Conservation (phyloP, 768 basidiomycete species). For the Phanerochaete carnosa region DNA sequence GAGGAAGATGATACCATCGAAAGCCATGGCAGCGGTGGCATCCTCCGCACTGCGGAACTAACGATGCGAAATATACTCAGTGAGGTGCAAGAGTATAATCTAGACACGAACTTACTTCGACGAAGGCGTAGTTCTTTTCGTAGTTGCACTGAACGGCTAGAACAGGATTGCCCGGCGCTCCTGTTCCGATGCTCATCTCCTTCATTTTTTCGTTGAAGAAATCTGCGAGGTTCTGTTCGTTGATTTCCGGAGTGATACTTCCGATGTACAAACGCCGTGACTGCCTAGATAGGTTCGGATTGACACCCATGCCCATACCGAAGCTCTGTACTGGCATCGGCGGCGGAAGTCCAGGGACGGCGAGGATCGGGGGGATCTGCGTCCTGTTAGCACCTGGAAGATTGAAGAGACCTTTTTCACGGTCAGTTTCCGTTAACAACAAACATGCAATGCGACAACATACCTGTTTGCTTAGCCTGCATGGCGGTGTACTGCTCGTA, state of each 20-base stretch:
- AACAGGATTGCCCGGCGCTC: constrained; percentile 84
- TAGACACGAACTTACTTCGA: constrained; percentile 63
- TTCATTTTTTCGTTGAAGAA: constrained; percentile 98
- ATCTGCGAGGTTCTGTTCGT: constrained; percentile 85
- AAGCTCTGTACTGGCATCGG: constrained; percentile 83
- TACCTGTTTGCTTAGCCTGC: constrained; percentile 98
- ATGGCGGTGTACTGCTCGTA: constrained; percentile 93
- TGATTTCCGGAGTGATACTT: constrained; percentile 92
- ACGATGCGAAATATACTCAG: background rate
- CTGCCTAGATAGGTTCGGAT: constrained; percentile 89
- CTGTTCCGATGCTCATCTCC: constrained; percentile 85
- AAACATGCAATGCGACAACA: constrained; percentile 10
- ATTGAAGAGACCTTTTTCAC: constrained; percentile 83
- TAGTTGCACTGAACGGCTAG: constrained; percentile 95
- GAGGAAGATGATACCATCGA: constrained; percentile 95
- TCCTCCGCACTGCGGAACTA: constrained; percentile 98
- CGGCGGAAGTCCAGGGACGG: constrained; percentile 77
- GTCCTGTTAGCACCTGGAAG: constrained; percentile 93
- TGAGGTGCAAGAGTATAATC: background rate
- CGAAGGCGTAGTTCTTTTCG: constrained; percentile 98
- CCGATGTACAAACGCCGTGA: constrained; percentile 95
- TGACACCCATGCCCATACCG: constrained; percentile 82
- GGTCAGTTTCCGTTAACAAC: constrained; percentile 11
- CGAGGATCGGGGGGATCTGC: constrained; percentile 78
- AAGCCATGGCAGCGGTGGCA: constrained; percentile 94